These are phyloP conservation scores for Cladosporium colombiae DNA, from an alignment of 2,329 filamentous ascomycete genomes.

Conservation along the genomic window DNA sequence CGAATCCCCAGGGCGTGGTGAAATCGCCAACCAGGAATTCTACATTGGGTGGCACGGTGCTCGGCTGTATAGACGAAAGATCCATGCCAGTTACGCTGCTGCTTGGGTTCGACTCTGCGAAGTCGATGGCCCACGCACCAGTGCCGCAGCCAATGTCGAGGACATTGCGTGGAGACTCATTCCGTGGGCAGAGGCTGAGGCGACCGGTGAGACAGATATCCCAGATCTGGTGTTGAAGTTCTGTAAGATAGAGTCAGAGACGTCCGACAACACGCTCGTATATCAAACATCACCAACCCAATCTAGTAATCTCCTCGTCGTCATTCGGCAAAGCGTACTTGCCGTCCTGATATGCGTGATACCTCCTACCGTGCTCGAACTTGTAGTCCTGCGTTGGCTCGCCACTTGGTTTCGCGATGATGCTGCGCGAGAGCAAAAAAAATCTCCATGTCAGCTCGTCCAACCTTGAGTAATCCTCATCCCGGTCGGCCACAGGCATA, in stretches of 20 bases:
- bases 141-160: constrained; percentile 54
- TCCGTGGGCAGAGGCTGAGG: constrained; percentile 27
- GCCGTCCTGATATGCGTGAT: constrained; percentile 34
- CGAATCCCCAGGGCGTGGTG: constrained; percentile 43
- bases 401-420: constrained; percentile 22
- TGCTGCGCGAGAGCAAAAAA: background rate
- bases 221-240: constrained; percentile 23
- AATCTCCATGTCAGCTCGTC: background rate
- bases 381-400: constrained; percentile 24
- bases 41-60: constrained; percentile 50
- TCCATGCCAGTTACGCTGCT: constrained; percentile 44
- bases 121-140: constrained; percentile 40
- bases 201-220: constrained; percentile 19
- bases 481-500: background rate
- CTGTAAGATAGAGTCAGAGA: background rate
- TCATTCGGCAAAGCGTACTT: constrained; percentile 29
- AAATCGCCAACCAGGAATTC: constrained; percentile 52
- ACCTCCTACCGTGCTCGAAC: constrained; percentile 35
- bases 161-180: constrained; percentile 22
- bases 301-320: constrained; percentile 25
- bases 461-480: background rate
- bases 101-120: constrained; percentile 28
- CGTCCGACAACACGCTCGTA: background rate
- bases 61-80: constrained; percentile 50
- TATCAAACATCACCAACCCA: constrained; percentile 2